A percentile compares a stretch with the other conserved stretches of the same genome.
phyloP scores from a whole-genome alignment of 805 yeast genomes.

The Scheffersomyces stipitis region DNA sequence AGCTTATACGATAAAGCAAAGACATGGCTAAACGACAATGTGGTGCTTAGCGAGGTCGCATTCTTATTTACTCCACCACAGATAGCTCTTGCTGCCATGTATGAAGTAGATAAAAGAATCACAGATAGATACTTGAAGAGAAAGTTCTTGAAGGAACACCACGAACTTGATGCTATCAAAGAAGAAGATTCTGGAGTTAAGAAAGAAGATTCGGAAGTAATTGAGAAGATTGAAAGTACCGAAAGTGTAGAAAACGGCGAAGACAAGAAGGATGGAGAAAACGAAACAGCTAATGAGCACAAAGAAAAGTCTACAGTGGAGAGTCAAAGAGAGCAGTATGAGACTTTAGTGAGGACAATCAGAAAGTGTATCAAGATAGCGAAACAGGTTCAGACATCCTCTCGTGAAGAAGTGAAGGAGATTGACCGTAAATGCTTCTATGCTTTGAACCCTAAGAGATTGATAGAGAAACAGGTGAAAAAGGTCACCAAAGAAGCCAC shows the following conservation, averaged over 20 bases:
- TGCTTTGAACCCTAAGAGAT: constrained; percentile 56
- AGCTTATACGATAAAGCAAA: constrained; percentile 70
- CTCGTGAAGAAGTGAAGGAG: constrained; percentile 59
- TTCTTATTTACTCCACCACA: constrained; percentile 92
- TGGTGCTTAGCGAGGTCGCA: constrained; percentile 67
- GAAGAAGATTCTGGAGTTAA: constrained; percentile 8
- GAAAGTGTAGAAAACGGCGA: constrained; percentile 2
- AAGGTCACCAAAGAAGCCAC: constrained; percentile 11
- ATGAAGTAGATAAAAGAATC: constrained; percentile 61
- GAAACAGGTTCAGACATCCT: constrained; percentile 42
- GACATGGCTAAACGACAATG: constrained; percentile 60
- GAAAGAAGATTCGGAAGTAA: constrained; percentile 13
- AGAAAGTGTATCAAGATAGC: constrained; percentile 50
- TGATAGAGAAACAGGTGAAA: constrained; percentile 46
- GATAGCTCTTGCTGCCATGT: constrained; percentile 84
- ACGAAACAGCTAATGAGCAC: constrained; percentile 14
- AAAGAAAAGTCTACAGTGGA: constrained; percentile 6
- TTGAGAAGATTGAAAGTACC: constrained; percentile 8
- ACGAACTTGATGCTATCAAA: constrained; percentile 1
- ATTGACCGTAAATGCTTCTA: constrained; percentile 66
- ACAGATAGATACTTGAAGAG: constrained; percentile 65
- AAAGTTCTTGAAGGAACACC: constrained; percentile 46
- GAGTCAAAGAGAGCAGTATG: constrained; percentile 32
- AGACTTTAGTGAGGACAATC: constrained; percentile 46
- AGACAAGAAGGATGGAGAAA: constrained; percentile 4